phyloP scores from a whole-genome alignment of 2,329 filamentous ascomycete genomes.

The Keithomyces neogunnii region DNA sequence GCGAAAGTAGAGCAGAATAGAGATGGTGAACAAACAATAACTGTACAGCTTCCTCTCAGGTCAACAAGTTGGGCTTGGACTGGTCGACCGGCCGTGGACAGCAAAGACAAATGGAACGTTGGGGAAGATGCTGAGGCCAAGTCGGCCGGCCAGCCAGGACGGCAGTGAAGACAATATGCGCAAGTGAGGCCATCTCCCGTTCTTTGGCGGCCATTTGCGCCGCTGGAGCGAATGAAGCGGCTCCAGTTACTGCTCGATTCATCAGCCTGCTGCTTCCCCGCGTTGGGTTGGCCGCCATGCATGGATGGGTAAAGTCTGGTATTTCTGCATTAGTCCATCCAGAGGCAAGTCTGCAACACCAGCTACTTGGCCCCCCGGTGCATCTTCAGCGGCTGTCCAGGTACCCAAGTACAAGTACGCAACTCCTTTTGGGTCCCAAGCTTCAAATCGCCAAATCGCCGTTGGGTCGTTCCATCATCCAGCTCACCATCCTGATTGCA shows the following conservation, averaged over 20 bases:
- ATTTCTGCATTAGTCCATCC: neutral
- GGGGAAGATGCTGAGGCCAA: neutral
- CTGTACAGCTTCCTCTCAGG: too few species aligned
- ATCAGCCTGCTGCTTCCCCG: neutral
- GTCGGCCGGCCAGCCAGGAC: neutral
- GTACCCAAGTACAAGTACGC: too few species aligned
- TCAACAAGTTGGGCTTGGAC: neutral
- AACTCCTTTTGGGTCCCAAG: too few species aligned
- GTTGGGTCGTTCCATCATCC: too few species aligned
- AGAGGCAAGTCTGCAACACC: neutral
- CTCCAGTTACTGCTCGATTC: slow-evolving; percentile 4
- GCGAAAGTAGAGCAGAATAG: too few species aligned
- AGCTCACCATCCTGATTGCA: neutral
- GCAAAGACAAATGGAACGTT: neutral
- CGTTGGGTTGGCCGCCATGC: neutral
- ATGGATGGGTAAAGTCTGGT: neutral
- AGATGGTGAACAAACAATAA: too few species aligned
- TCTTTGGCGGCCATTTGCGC: too few species aligned
- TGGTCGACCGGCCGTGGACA: neutral
- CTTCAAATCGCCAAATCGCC: too few species aligned
- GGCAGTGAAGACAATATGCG: neutral
- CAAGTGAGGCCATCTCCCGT: neutral
- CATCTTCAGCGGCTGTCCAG: too few species aligned
- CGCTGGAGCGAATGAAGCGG: too few species aligned
- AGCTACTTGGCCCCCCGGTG: neutral